Evolutionary conservation across 371 early-diverging fungal species (phyloP), one percentile per base, ranked within the genome.

Genomic region (Syncephalis plumigaleata): DNA sequence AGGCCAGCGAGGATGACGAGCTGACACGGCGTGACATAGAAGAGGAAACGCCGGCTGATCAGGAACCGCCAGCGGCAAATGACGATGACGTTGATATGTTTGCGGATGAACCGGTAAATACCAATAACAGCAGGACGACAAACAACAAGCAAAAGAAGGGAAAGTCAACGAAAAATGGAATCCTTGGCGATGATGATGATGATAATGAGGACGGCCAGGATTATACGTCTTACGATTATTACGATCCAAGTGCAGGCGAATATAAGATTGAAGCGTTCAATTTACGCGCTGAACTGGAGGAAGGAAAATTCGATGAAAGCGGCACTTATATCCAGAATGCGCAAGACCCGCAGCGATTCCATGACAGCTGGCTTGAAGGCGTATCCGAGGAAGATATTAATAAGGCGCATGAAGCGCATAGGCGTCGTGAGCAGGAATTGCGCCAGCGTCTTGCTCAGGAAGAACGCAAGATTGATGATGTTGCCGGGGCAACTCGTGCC

Each of bases 301-400:
- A 88, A 55, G 89, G 89, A 7, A 71, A 67, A 37, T 81, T 90
- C 56, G 93, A 92, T 54, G 75, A 74, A 21, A 54, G 68, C 9
- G 91, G 90, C 9, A 87, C 87, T 46, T 92, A 81, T 60, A 64
- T 89, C 36, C 71, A 74, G 31, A 73, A 76, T 55, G 77, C 81
- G 48, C 67, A 69, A 22, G 93, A 92, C 53, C 84, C 85, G 9
- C 74, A 85, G 26, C 76, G 71, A 3, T 73, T 82, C 55, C 90
- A 92, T 47, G 93, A 92, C 56, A 67, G 64, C 47, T 92, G 93
- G 93, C 71, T 92, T 55, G 71, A 81, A 17, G 87, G 80, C 7
- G 62, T 91, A 9, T 72, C 84, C 0, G 66, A 70, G 21, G 66
- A 64, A 21, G 81, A 91, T n/a, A 91, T 92, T 44, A 60, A 68